Base-by-base conservation (phyloP, 176 grass and related monocot genomes). In the Lolium perenne region DNA sequence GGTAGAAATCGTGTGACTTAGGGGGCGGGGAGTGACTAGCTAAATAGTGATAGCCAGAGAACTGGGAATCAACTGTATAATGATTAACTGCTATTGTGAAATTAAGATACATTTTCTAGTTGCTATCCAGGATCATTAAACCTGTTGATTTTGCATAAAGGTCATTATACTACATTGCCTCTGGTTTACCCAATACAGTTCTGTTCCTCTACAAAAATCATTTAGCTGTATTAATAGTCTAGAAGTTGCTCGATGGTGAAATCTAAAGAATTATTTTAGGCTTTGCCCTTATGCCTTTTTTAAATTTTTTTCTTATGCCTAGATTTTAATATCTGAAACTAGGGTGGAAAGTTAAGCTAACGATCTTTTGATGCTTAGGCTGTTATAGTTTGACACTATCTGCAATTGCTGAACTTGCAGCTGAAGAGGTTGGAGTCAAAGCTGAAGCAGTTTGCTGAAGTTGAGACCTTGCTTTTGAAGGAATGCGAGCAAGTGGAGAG, bases 341-440 rank as follows among this genome's bases (percentile, higher is more conserved):
- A 54, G 54, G 20, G 47, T 67, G n/a, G 23, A 14, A 84, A 73
- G 5, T 53, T 40, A 17, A 35, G 18, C 53, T 62, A 2, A 48
- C 25, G 13, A 38, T 74, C 41, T 74, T 54, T 46, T 20, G 47
- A 77, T 76, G 32, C 10, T 35, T 55, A 8, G n/a, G 50, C 20
- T 18, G 49, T 71, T 72, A 58, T 59, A 29, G 29, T 83, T 47
- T 74, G 12, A 55, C 72, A 57, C 23, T 55, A 25, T 89, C 26
- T 89, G 64, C 13, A 59, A 84, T 20, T 71, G 48, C 78, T 77
- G 61, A 62, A 74, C 81, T 78, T 91, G 86, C 94, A 96, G 97
- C 87, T 99, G 59, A 99, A 99, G 71, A 95, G 97, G 63, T 61
- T 99, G 84, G 97, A 99, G 82, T 71, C 94, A 81, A 99, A 96